Percentiles rank a stretch among this genome's conserved stretches.
Evolutionary conservation across 176 grass and related monocot species (phyloP).

Genomic region (Luzula sylvatica): DNA sequence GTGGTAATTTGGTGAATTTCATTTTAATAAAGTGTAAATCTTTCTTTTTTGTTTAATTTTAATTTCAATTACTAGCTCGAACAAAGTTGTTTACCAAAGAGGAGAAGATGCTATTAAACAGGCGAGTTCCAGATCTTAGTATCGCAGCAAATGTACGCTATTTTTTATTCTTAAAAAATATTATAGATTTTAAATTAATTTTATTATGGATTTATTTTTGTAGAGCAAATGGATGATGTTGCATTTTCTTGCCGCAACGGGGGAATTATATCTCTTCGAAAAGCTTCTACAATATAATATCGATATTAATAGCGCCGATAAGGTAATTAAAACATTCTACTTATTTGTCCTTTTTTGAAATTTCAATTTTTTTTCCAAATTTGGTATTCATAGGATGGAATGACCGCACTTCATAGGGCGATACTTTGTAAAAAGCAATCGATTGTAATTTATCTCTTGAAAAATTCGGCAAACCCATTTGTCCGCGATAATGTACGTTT

Average conservation of each 20-base stretch:
- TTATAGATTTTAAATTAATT: neutral
- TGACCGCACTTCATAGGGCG: slow-evolving; percentile 75
- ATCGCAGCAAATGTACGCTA: slow-evolving; percentile 56
- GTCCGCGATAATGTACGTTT: slow-evolving; percentile 60
- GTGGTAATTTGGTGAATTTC: slow-evolving; percentile 25
- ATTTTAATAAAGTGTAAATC: too few species aligned
- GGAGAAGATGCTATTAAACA: slow-evolving; percentile 72
- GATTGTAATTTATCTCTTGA: slow-evolving; percentile 78
- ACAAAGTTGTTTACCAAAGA: slow-evolving; percentile 61
- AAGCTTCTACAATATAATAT: slow-evolving; percentile 55
- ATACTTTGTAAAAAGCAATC: slow-evolving; percentile 90
- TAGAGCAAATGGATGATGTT: slow-evolving; percentile 86
- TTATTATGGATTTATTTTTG: slow-evolving; percentile 19
- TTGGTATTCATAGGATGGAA: slow-evolving; percentile 53
- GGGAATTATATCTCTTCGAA: slow-evolving; percentile 86
- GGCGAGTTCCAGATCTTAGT: slow-evolving; percentile 67
- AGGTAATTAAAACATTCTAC: slow-evolving; percentile 33
- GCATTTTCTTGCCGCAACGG: slow-evolving; percentile 76
- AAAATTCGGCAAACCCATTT: slow-evolving; percentile 94
- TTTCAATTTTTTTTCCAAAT: neutral
- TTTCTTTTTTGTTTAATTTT: neutral
- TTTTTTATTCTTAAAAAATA: neutral
- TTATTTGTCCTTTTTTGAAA: neutral
- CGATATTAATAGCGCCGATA: slow-evolving; percentile 79
- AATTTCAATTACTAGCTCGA: slow-evolving; percentile 26